Evolutionary conservation across 441 rosid species (phyloP).

Genomic region (Pelargonium citronellum): DNA sequence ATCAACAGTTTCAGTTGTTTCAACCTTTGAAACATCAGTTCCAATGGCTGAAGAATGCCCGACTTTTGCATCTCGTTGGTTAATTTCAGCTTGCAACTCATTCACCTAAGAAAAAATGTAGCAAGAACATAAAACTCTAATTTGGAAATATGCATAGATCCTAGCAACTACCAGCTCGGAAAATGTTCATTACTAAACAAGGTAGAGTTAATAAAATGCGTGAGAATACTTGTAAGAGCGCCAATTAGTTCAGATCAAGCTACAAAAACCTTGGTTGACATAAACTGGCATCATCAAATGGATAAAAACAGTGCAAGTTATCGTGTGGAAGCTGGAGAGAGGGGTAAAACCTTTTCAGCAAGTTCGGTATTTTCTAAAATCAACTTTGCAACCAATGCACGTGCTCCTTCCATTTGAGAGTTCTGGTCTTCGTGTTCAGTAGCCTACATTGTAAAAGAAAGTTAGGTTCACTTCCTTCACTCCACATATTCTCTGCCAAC

Average conservation of each 20-base stretch:
- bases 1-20: constrained; percentile 22
- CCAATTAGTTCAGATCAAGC: neutral
- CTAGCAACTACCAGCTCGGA: neutral
- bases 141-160: neutral
- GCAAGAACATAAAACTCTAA: neutral
- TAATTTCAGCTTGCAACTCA: constrained; percentile 37
- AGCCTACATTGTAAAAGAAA: constrained; percentile 32
- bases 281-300: neutral
- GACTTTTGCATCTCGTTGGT: constrained; percentile 19
- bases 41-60: constrained; percentile 22
- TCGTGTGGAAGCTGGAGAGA: neutral
- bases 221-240: neutral
- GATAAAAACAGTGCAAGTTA: neutral
- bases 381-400: constrained; percentile 62
- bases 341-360: constrained; percentile 60
- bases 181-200: too few species aligned
- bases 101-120: constrained; percentile 38
- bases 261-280: neutral
- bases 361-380: constrained; percentile 75
- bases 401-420: constrained; percentile 73
- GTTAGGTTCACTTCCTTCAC: neutral
- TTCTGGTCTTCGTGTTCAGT: constrained; percentile 44
- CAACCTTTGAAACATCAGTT: constrained; percentile 15
- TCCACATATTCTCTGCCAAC: neutral
- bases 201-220: neutral